Conservation (phyloP, 208 protist species). For the Trypanosomatidae sp. region DNA sequence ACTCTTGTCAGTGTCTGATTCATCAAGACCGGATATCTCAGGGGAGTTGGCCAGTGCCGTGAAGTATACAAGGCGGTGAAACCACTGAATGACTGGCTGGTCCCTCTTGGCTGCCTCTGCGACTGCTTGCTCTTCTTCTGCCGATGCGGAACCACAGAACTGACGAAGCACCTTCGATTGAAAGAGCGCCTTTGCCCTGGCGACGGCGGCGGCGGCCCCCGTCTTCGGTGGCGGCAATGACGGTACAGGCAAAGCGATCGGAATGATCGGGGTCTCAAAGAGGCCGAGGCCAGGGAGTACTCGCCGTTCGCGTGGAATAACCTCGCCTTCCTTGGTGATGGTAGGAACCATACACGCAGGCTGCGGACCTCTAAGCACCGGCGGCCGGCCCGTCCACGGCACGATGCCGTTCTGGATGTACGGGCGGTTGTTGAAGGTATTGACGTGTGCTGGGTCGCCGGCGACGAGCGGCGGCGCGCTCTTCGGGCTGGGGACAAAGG, state of each 20-base stretch:
- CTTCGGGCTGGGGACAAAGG: background rate
- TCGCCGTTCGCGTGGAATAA: conserved; percentile 26
- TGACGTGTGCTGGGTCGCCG: conserved; percentile 11
- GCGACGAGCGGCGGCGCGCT: background rate
- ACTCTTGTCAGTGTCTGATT: background rate
- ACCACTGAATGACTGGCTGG: conserved; percentile 11
- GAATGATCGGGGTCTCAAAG: conserved; percentile 22
- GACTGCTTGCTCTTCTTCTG: background rate
- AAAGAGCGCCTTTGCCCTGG: background rate
- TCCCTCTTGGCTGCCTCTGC: background rate
- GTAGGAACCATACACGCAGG: conserved; percentile 21
- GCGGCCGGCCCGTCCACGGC: conserved; percentile 30
- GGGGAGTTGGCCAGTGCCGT: conserved; percentile 10
- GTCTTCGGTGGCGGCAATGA: background rate
- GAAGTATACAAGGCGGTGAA: conserved; percentile 20
- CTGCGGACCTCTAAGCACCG: conserved; percentile 27
- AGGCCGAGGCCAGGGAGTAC: conserved; percentile 17
- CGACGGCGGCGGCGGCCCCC: background rate
- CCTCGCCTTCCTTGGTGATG: conserved; percentile 16
- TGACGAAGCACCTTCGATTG: background rate
- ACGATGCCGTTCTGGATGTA: conserved; percentile 23
- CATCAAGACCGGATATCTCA: background rate
- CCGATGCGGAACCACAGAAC: background rate
- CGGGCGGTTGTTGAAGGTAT: conserved; percentile 12
- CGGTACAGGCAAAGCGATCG: background rate